Base-by-base conservation (phyloP, 208 protist species). In the Leishmania guyanensis region DNA sequence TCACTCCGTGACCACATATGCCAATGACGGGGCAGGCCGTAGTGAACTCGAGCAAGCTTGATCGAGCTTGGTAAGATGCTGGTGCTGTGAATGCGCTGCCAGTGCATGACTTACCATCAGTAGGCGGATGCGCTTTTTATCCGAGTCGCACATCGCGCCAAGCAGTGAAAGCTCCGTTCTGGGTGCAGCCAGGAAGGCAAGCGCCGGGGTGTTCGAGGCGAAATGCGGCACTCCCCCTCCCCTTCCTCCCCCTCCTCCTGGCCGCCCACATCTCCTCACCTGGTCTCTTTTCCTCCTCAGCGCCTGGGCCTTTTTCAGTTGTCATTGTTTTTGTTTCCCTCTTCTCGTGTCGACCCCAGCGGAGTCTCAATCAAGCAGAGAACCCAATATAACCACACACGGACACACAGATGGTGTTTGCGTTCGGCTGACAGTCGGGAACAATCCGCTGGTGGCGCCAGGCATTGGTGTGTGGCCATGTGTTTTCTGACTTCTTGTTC, bases 31-130 rank as follows among this genome's bases (percentile, higher is more conserved):
- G 88, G 29, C 71, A 92, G 82, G 77, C 86, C 5, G 73, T 90
- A 14, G 87, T 94, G 29, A 90, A 93, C 70, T 93, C 90, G 91
- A 91, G 78, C 75, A 93, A 92, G 58, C 66, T 94, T 94, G 36
- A 86, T 88, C 51, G 87, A 84, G 1, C 78, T 92, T 16, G 88
- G 86, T 22, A 89, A 84, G 77, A 88, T 87, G 53, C 70, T 91
- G 65, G 85, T 87, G 50, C 83, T 92, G 56, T 94, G 87, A 90
- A 75, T 94, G 75, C 86, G 90, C 20, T 94, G 90, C 72, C 92
- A 94, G 84, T 87, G 77, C 77, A 86, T 89, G 22, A 75, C 74
- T 20, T 74, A 88, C 51, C 89, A 94, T 65, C 69, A 88, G 75
- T 91, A 86, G 83, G 86, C 81, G 16, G 89, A 94, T 64, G 75